These are phyloP conservation scores for Pseudopyricularia javanii DNA, from an alignment of 2,329 filamentous ascomycete species.

Conservation along the genomic window DNA sequence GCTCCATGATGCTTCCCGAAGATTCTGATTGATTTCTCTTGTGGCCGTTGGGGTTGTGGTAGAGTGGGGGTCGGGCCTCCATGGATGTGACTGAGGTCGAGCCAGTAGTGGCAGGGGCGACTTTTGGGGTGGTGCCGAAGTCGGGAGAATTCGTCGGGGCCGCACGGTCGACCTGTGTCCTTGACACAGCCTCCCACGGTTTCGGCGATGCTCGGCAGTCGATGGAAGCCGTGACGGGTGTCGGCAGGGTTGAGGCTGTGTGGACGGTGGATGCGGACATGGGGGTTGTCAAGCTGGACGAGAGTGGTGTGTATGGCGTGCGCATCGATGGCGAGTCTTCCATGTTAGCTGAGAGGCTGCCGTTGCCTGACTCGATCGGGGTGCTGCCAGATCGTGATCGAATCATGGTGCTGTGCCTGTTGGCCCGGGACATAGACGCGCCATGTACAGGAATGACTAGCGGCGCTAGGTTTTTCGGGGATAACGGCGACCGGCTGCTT, in stretches of 20 bases:
- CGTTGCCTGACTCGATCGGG: conserved; percentile 22
- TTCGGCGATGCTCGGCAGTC: conserved; percentile 18
- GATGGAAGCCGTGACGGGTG: conserved; percentile 27
- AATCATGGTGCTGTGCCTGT: conserved; percentile 26
- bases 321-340: conserved; percentile 35
- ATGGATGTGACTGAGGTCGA: not conserved
- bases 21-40: conserved; percentile 44
- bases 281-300: conserved; percentile 27
- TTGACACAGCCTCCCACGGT: conserved; percentile 21
- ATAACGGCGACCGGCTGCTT: conserved; percentile 26
- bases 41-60: conserved; percentile 20
- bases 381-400: conserved; percentile 33
- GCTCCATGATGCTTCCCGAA: conserved; percentile 38
- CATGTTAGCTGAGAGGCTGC: conserved; percentile 23
- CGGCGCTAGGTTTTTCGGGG: conserved; percentile 41
- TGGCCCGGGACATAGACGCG: conserved; percentile 17
- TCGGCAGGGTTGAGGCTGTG: conserved; percentile 28
- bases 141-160: conserved; percentile 8
- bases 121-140: conserved; percentile 15
- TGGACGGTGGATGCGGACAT: conserved; percentile 26
- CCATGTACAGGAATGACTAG: conserved; percentile 39
- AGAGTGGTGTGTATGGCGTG: conserved; percentile 31
- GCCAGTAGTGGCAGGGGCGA: conserved; percentile 13
- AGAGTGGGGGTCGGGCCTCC: not conserved
- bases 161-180: conserved; percentile 17